Percentiles rank a stretch among this genome's conserved stretches.
phyloP scores from a whole-genome alignment of 2,329 filamentous ascomycete genomes.

The Colletotrichum spaethianum region DNA sequence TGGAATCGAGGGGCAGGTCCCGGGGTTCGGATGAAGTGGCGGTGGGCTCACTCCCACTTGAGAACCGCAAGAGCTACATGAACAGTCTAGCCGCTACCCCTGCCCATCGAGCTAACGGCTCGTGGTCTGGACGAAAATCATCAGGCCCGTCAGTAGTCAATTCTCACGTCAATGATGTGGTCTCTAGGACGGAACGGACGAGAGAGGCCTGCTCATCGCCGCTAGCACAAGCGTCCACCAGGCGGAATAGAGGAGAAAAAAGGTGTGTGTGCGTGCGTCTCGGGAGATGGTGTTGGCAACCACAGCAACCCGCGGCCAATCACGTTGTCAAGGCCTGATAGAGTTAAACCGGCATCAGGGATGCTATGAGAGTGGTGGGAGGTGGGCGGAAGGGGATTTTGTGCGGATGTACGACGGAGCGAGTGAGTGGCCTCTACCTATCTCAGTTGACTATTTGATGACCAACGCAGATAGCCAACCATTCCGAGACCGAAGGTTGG shows the following conservation, averaged over 20 bases:
- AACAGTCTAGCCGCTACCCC: not conserved
- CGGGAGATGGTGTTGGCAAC: constrained; percentile 30
- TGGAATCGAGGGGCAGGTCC: constrained; percentile 21
- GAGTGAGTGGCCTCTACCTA: not conserved
- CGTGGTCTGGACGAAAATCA: not conserved
- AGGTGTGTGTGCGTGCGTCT: not conserved
- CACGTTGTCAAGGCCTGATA: constrained; percentile 8
- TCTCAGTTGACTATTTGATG: not conserved
- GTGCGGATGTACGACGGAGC: not conserved
- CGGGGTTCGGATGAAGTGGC: constrained; percentile 22
- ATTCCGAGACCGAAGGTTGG: constrained; percentile 7
- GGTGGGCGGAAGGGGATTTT: constrained; percentile 3
- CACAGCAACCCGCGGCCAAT: constrained; percentile 16
- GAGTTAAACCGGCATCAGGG: constrained; percentile 29
- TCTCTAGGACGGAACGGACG: not conserved
- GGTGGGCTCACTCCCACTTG: constrained; percentile 22
- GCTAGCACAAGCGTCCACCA: not conserved
- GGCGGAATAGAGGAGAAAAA: not conserved
- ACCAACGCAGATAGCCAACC: constrained; percentile 4
- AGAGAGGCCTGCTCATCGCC: not conserved
- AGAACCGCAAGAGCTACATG: not conserved
- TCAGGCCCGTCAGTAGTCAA: not conserved
- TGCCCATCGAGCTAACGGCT: constrained; percentile 14
- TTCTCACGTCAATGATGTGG: not conserved
- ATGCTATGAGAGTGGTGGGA: constrained; percentile 11